Evolutionary conservation across 129 eudicot genomes (phyloP).

Genomic region (Chrysanthemum lavandulifolium): DNA sequence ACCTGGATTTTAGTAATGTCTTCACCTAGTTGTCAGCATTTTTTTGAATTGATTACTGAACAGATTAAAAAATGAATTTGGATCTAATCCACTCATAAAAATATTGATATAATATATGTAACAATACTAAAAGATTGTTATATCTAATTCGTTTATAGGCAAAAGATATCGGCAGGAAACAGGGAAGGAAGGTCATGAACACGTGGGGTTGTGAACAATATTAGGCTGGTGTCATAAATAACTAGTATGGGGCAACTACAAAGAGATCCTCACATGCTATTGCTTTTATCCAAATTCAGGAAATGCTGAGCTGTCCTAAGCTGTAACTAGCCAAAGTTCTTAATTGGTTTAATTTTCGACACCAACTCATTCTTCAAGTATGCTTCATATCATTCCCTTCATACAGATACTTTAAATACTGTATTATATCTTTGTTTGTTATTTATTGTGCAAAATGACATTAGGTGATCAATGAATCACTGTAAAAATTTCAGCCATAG

Average conservation of each 20-base stretch:
- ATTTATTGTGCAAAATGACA: slow-evolving; percentile 14
- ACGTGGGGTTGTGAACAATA: slow-evolving; percentile 28
- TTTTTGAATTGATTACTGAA: neutral
- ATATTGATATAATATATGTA: neutral
- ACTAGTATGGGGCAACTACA: slow-evolving; percentile 27
- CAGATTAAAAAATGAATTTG: slow-evolving; percentile 4
- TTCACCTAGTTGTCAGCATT: neutral
- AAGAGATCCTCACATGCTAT: slow-evolving; percentile 35
- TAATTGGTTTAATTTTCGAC: slow-evolving; percentile 20
- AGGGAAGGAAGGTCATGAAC: slow-evolving; percentile 37
- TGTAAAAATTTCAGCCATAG: slow-evolving; percentile 8
- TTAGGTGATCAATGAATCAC: slow-evolving; percentile 31
- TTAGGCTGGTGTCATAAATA: slow-evolving; percentile 33
- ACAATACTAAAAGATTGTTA: slow-evolving; percentile 1
- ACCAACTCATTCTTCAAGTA: slow-evolving; percentile 37
- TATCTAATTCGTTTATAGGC: slow-evolving; percentile 9
- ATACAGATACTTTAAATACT: slow-evolving; percentile 27
- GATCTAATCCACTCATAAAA: neutral
- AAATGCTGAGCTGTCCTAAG: slow-evolving; percentile 38
- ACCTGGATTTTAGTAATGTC: neutral
- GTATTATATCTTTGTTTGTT: slow-evolving; percentile 17
- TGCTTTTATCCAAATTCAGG: slow-evolving; percentile 33
- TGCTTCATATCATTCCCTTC: slow-evolving; percentile 30
- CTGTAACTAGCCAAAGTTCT: slow-evolving; percentile 33
- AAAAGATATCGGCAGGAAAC: slow-evolving; percentile 23